These are phyloP conservation scores for Starmerella vitae DNA, from an alignment of 805 yeast genomes.

Conservation along the genomic window DNA sequence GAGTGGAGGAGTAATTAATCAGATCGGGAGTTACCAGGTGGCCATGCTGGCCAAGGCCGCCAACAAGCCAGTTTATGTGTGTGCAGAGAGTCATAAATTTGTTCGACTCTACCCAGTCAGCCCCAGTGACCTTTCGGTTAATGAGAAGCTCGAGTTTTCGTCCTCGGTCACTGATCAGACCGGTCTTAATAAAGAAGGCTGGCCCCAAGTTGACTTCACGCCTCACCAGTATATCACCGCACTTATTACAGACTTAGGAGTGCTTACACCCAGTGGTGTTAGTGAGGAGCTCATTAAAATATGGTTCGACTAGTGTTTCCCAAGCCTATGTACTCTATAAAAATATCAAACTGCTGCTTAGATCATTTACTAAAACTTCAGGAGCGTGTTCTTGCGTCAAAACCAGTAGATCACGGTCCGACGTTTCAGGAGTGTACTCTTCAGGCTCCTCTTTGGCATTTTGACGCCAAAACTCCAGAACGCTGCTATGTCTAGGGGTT, in stretches of 20 bases:
- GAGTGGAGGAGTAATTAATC: conserved; percentile 94
- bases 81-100: conserved; percentile 88
- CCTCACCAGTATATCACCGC: conserved; percentile 95
- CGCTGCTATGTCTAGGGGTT: conserved; percentile 54
- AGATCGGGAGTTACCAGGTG: conserved; percentile 80
- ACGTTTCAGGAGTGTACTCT: conserved; percentile 11
- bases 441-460: conserved; percentile 47
- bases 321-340: background rate
- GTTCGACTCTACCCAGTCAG: conserved; percentile 91
- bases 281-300: conserved; percentile 96
- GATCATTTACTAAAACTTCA: background rate
- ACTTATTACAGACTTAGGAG: conserved; percentile 89
- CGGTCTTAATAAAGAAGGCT: conserved; percentile 26
- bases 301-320: conserved; percentile 69
- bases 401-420: background rate
- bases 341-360: background rate
- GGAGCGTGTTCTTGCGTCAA: background rate
- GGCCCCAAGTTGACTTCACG: conserved; percentile 75
- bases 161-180: conserved; percentile 24
- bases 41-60: conserved; percentile 85
- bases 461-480: conserved; percentile 46
- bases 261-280: conserved; percentile 92
- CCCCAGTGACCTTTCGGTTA: conserved; percentile 75
- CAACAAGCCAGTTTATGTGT: conserved; percentile 86
- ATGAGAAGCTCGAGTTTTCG: conserved; percentile 32